phyloP scores from a whole-genome alignment of 805 yeast species.

The Zygoascus ofunaensis region DNA sequence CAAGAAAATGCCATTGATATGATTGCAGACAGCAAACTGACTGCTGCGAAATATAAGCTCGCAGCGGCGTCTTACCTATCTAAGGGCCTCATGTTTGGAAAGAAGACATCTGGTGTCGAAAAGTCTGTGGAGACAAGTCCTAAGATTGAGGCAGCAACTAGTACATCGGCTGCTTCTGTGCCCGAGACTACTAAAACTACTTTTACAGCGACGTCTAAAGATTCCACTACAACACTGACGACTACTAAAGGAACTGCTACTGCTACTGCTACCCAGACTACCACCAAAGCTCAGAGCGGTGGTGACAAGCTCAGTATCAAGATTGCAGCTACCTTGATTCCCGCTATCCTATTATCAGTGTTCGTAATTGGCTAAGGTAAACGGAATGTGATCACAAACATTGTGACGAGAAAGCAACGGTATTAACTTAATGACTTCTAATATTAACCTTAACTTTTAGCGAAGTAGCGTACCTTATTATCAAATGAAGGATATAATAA shows the following conservation, averaged over 20 bases:
- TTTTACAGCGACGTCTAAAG: neutral
- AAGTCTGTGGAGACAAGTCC: neutral
- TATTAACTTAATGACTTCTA: too few species aligned
- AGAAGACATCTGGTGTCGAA: neutral
- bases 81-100: neutral
- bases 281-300: neutral
- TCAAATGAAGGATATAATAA: too few species aligned
- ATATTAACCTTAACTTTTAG: too few species aligned
- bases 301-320: neutral
- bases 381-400: too few species aligned
- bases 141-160: neutral
- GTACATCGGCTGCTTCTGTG: neutral
- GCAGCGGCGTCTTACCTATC: slow-evolving; percentile 1
- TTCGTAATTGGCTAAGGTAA: neutral
- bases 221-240: neutral
- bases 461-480: too few species aligned
- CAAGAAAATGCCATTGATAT: neutral
- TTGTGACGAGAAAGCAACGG: too few species aligned
- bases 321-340: neutral
- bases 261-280: neutral
- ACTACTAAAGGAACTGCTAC: neutral
- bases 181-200: neutral
- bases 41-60: neutral
- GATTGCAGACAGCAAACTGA: neutral
- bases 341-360: neutral